Conservation (phyloP, 176 grass and related monocot genomes). For the Elaeis guineensis region DNA sequence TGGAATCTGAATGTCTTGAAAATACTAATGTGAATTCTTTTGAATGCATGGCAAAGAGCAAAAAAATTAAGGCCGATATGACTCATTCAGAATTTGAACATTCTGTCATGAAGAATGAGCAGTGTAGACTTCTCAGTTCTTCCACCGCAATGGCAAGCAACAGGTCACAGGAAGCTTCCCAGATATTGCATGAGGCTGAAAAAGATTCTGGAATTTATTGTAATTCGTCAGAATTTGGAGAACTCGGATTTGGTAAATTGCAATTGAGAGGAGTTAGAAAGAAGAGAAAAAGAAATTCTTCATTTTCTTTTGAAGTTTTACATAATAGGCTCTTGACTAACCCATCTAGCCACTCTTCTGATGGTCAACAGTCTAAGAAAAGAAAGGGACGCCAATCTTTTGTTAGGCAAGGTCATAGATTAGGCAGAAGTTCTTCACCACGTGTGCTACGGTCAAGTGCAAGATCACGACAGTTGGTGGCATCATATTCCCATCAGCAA, state of each 20-base stretch:
- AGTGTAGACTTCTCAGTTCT: no score
- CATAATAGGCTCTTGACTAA: neutral
- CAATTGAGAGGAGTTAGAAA: neutral
- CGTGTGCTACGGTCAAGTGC: neutral
- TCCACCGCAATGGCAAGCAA: no score
- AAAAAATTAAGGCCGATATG: no score
- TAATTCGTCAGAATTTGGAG: slow-evolving; percentile 4
- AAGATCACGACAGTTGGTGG: neutral
- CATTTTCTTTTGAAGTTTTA: neutral
- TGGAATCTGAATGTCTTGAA: slow-evolving; percentile 17
- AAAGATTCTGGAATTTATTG: slow-evolving; percentile 1
- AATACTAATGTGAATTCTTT: neutral
- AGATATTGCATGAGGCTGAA: no score
- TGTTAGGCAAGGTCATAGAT: neutral
- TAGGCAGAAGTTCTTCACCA: neutral
- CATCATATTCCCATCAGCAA: slow-evolving; percentile 1
- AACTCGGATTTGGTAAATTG: neutral
- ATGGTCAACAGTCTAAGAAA: slow-evolving; percentile 34
- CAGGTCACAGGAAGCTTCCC: no score
- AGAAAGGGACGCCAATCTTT: slow-evolving; percentile 26
- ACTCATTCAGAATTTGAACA: no score
- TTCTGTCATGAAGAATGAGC: no score
- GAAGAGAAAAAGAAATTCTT: slow-evolving; percentile 10
- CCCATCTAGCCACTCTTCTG: neutral
- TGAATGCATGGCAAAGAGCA: no score